A percentile compares a stretch with the other conserved stretches of the same genome.
These are phyloP conservation scores for Oryza coarctata DNA, from an alignment of 176 grass and related monocot genomes.

Conservation along the genomic window DNA sequence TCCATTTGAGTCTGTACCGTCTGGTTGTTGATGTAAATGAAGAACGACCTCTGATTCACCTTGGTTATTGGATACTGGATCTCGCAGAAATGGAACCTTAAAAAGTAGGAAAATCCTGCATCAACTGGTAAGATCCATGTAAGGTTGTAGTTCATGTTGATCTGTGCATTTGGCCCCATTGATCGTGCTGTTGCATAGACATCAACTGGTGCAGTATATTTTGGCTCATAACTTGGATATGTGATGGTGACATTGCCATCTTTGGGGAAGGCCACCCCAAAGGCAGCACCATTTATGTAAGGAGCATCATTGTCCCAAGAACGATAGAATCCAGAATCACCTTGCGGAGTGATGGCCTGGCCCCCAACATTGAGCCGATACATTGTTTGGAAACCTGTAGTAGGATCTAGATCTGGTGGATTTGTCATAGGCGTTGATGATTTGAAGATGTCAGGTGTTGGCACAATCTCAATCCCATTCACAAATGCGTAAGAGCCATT, in stretches of 20 bases:
- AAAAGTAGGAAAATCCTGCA: slow-evolving; percentile 54
- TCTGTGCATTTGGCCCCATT: slow-evolving; percentile 54
- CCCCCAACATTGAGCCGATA: slow-evolving; percentile 80
- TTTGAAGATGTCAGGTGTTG: slow-evolving; percentile 52
- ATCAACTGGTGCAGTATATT: slow-evolving; percentile 46
- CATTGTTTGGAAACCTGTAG: slow-evolving; percentile 47
- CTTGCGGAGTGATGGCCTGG: slow-evolving; percentile 2
- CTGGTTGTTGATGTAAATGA: slow-evolving; percentile 75
- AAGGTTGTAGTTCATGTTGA: slow-evolving; percentile 83
- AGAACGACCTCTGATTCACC: slow-evolving; percentile 58
- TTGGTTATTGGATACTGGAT: slow-evolving; percentile 63
- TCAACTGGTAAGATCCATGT: slow-evolving; percentile 71
- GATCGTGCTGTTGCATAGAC: slow-evolving; percentile 71
- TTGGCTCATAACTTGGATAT: slow-evolving; percentile 4
- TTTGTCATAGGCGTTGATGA: not conserved
- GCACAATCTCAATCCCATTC: slow-evolving; percentile 75
- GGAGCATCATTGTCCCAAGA: slow-evolving; percentile 43
- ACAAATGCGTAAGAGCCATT: slow-evolving; percentile 57
- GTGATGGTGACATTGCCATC: slow-evolving; percentile 46
- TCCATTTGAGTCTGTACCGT: slow-evolving; percentile 49
- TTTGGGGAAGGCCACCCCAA: slow-evolving; percentile 47
- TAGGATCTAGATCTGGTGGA: not conserved
- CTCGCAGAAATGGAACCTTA: slow-evolving; percentile 90
- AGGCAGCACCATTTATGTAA: slow-evolving; percentile 33
- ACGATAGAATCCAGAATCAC: slow-evolving; percentile 50